These are phyloP conservation scores for Mycena filopes DNA, from an alignment of 768 basidiomycete species.

Conservation along the genomic window DNA sequence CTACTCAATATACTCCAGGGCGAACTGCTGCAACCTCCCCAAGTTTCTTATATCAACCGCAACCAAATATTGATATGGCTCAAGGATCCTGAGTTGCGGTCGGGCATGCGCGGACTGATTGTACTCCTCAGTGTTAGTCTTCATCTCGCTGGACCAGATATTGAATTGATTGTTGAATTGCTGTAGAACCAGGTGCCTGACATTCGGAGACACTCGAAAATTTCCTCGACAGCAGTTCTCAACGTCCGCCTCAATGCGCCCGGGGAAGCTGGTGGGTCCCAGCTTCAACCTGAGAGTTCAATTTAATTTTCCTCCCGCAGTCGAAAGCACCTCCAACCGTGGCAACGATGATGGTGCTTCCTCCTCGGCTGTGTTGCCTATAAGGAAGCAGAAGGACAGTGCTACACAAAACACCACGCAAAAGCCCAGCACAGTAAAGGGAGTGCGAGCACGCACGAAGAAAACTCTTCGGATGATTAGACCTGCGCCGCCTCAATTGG, in stretches of 20 bases:
- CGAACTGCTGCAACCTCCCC: not conserved
- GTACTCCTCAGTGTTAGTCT: not conserved
- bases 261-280: too few relatives aligned
- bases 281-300: not conserved
- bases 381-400: too few relatives aligned
- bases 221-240: too few relatives aligned
- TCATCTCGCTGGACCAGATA: too few relatives aligned
- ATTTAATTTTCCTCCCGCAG: too few relatives aligned
- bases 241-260: too few relatives aligned
- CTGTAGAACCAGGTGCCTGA: not conserved
- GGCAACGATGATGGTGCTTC: too few relatives aligned
- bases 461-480: not conserved
- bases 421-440: too few relatives aligned
- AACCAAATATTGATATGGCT: constrained; percentile 1
- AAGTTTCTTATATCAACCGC: not conserved
- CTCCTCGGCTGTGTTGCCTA: too few relatives aligned
- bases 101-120: not conserved
- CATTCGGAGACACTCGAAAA: not conserved
- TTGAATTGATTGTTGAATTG: too few relatives aligned
- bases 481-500: not conserved
- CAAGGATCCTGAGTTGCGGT: not conserved
- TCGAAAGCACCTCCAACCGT: too few relatives aligned
- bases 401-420: too few relatives aligned
- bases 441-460: not conserved
- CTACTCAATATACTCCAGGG: not conserved